Base-by-base conservation (phyloP, 1,284 basidiomycete genomes). In the Kalmanozyma brasiliensis region DNA sequence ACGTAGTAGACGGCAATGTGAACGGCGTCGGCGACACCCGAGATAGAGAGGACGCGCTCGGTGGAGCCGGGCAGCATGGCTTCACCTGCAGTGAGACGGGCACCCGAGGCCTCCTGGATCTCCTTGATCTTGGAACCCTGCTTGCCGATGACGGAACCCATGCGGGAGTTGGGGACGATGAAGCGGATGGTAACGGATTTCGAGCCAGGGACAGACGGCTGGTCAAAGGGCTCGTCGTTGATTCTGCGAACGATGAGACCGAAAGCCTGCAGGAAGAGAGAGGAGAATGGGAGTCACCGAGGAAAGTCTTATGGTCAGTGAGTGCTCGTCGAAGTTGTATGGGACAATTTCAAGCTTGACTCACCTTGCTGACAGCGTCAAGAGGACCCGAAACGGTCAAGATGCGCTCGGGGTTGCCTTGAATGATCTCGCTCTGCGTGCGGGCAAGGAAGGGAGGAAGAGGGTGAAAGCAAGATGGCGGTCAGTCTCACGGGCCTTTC, bases 1-100 rank as follows among this genome's bases (percentile, higher is more conserved):
- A 98, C 94, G 82, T 98, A 98, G 85, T 97, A 98, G 7, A 96
- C 97, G 26, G 96, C 96, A 72, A 99, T 99, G 84, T 99, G 96
- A 57, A 99, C 94, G 17, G 96, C 96, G 83, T 99, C 96, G n/a
- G 96, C 96, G 37, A 99, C 96, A 52, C 96, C 96, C 33, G 94
- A 94, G 43, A 98, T 94, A 71, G 93, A 96, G 56, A 99, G 86
- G 22, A 98, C 93, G 11, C 71, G 69, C 44, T 99, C 96, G 13
- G 96, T 98, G n/a, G 93, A 96, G 13, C 93, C 94, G 3, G 96
- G 95, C 24, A 99, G 87, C 94, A 98, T 96, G 38, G 93, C 91
- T 83, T 98, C 96, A 75, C 91, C 94, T 8, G 96, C 96, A 79
- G 97, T 98, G 65, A 99, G 85, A 62, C 94, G 86, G 8, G 96